These are phyloP conservation scores for Aspergillus texensis DNA, from an alignment of 2,329 filamentous ascomycete species.

Conservation along the genomic window DNA sequence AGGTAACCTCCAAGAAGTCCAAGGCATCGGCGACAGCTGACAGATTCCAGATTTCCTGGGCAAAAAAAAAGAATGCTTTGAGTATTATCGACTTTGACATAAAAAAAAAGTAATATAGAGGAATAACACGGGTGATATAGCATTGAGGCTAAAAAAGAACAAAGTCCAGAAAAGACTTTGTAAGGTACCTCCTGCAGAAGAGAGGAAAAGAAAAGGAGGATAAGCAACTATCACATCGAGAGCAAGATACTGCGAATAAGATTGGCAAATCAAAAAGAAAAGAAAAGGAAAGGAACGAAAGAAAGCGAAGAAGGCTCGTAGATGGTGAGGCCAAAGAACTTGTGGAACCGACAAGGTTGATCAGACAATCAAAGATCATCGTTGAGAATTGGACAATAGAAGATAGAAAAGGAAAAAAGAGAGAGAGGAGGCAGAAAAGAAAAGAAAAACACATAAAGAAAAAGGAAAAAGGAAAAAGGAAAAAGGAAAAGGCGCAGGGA, in stretches of 20 bases:
- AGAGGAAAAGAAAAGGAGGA: not conserved
- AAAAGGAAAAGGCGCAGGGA: not conserved
- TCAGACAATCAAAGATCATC: not conserved
- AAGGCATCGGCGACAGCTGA: conserved; percentile 25
- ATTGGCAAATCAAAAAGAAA: not conserved
- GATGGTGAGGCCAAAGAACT: not conserved
- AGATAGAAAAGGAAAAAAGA: not conserved
- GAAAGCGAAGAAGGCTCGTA: not conserved
- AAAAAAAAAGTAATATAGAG: conserved; percentile 13
- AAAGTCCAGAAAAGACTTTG: not conserved
- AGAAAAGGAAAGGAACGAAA: not conserved
- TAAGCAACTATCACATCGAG: conserved; percentile 3
- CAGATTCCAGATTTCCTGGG: conserved; percentile 31
- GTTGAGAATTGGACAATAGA: not conserved
- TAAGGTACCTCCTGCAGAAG: conserved; percentile 1
- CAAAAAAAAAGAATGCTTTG: not conserved
- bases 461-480: not conserved
- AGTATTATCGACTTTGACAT: not conserved
- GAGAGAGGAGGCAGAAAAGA: not conserved
- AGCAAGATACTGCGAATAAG: conserved; percentile 6
- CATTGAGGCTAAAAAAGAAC: not conserved
- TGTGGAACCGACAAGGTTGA: conserved; percentile 17
- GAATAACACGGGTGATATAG: not conserved
- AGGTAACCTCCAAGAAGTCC: conserved; percentile 22
- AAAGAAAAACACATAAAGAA: not conserved